Base-by-base conservation (phyloP, 225 moss, liverwort and hornwort genomes). In the Lunularia cruciata region DNA sequence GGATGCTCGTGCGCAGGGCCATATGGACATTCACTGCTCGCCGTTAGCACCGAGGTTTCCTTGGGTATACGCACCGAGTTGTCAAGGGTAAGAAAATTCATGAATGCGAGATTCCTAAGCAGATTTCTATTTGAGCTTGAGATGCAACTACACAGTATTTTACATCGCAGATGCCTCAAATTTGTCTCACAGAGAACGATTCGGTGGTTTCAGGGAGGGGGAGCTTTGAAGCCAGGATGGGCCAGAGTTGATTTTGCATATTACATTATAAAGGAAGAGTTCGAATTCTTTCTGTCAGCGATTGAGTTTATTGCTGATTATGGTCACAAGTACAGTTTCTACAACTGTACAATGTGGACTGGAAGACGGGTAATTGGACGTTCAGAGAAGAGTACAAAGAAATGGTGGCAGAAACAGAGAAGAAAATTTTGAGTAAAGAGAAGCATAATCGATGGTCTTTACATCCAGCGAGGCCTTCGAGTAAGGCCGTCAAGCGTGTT, bases 1-100 rank as follows among this genome's bases (percentile, higher is more conserved):
- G 83, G 83, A 47, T 83, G 83, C 70, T 79, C 76, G 0, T 83
- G 83, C 37, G 83, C 83, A 25, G 83, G 35, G 5, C 60, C 73
- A 4, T 83, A 83, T 22, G 83, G 69, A 4, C 79, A 83, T 49
- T 15, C 18, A 3, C 79, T 83, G 25, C 76, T 83, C 1, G 61
- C 49, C 2, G 32, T 83, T 8, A n/a, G 63, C 18, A 49, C 42
- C 37, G 31, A 59, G 8, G 54, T 70, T 15, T 79, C 83, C 5
- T 8, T 68, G 34, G 63, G 57, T 20, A 45, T 83, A 4, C 68
- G 73, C 0, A 36, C 14, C 20, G 68, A 2, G 19, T 65, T 83
- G 19, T 8, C 9, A 23, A 60, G 76, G 83, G 83, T 82, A 74
- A 18, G 12, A 43, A 16, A 43, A 43, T 1, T 1, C 43, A 3